Evolutionary conservation across 164 flowering plant genomes (phyloP).

Genomic region (Berberis vulgaris): DNA sequence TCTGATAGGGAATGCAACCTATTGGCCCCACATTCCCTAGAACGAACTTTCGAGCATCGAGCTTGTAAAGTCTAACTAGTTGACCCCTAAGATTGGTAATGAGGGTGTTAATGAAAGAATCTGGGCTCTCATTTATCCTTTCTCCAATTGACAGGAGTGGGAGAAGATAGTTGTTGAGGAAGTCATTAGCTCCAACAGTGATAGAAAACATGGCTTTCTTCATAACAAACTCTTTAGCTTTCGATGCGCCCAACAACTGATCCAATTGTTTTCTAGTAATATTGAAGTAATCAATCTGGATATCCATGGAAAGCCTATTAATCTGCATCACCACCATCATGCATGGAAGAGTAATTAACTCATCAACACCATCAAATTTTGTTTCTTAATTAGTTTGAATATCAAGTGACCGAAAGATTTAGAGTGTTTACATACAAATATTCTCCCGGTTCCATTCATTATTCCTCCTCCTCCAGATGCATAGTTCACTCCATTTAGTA

Average conservation of each 20-base stretch:
- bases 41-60: slow-evolving; percentile 87
- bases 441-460: slow-evolving; percentile 79
- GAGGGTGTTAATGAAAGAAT: slow-evolving; percentile 58
- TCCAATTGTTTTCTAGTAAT: slow-evolving; percentile 37
- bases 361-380: not conserved
- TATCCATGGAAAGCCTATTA: slow-evolving; percentile 78
- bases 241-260: slow-evolving; percentile 43
- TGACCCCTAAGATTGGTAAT: slow-evolving; percentile 56
- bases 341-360: too few species aligned
- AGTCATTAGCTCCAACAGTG: slow-evolving; percentile 85
- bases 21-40: slow-evolving; percentile 84
- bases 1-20: slow-evolving; percentile 94
- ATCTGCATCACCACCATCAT: slow-evolving; percentile 28
- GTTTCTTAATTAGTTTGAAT: too few species aligned
- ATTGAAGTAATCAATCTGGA: slow-evolving; percentile 85
- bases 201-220: slow-evolving; percentile 77
- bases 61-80: slow-evolving; percentile 61
- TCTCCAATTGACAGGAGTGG: slow-evolving; percentile 74
- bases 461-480: slow-evolving; percentile 98
- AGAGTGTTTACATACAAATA: slow-evolving; percentile 42
- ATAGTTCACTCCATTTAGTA: slow-evolving; percentile 79
- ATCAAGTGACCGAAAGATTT: not conserved
- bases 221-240: slow-evolving; percentile 54
- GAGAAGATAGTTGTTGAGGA: slow-evolving; percentile 85
- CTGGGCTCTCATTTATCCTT: slow-evolving; percentile 54